Evolutionary conservation across 2,329 filamentous ascomycete species (phyloP), one percentile per base, ranked within the genome.

Genomic region (Aspergillus bombycis): DNA sequence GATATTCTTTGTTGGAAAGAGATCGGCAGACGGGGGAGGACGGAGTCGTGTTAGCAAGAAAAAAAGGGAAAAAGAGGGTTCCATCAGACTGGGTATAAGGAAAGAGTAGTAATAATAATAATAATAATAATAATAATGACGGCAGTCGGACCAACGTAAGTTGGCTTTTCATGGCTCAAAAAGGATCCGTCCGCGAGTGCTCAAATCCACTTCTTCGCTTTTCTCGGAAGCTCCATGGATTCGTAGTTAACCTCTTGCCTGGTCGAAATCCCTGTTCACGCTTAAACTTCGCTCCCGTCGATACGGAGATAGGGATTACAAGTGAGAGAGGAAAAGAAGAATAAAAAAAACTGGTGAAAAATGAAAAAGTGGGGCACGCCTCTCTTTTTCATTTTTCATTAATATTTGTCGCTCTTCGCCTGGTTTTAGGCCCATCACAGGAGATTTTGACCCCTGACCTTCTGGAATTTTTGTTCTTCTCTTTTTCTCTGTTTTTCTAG

Each of bases 391-490:
- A 26, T 26, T 26, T 19, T 4, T 41, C 32, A 34, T 34, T 4
- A 34, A 34, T 41, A 5, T n/a, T 41, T 4, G 2, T n/a, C 16
- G 7, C 8, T 38, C 14, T 16, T 41, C 38, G 45, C 21, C 43
- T 65, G 57, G 57, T 19, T 2, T 52, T 59, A 46, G 46, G 34
- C 58, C 34, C 28, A 54, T 41, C 50, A 32, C 3, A 55, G 52
- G 32, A 38, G n/a, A 38, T 54, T 60, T 41, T 57, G 60, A 64
- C 68, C 67, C 68, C 68, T 68, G 67, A 66, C 66, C 64, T 69
- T 68, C 63, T 67, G 61, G 63, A 67, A 67, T 62, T 65, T n/a
- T 61, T 66, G 64, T 65, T 67, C 63, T 61, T 63, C 59, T 62
- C 48, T n/a, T 41, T 55, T 57, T 57, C 60, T 60, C 59, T 60